phyloP scores from a whole-genome alignment of 169 alveolate genomes.

The Plasmodium adleri region DNA sequence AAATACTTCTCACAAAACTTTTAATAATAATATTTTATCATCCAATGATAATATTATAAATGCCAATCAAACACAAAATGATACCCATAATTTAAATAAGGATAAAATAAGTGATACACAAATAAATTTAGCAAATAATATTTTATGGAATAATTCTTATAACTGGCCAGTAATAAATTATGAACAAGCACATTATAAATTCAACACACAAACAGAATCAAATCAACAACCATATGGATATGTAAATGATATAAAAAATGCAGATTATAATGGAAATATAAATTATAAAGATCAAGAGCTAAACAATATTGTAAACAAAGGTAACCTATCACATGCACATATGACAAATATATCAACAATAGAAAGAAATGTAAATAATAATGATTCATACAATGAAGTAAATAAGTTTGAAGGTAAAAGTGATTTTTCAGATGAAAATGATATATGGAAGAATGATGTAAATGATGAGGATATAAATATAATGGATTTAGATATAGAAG shows the following conservation, averaged over 20 bases:
- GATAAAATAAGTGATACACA: not conserved
- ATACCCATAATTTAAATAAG: not conserved
- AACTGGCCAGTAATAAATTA: constrained; percentile 61
- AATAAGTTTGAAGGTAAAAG: constrained; percentile 53
- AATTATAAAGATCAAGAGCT: not conserved
- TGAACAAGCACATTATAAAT: constrained; percentile 1
- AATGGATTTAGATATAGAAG: constrained; percentile 14
- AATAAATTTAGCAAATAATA: not conserved
- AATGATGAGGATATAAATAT: constrained; percentile 70
- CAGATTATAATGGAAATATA: not conserved
- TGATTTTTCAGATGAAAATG: constrained; percentile 77
- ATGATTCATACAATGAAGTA: not conserved
- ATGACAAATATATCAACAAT: not conserved
- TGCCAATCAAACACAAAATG: not conserved
- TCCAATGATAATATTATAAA: not conserved
- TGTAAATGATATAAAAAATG: not conserved
- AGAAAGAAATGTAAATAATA: not conserved
- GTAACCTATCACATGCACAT: not conserved
- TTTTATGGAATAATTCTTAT: constrained; percentile 51
- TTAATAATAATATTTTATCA: not conserved
- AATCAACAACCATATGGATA: not conserved
- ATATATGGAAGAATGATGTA: constrained; percentile 76
- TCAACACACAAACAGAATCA: not conserved
- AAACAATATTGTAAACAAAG: not conserved
- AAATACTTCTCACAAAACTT: not conserved